Evolutionary conservation across 2,329 filamentous ascomycete genomes (phyloP), one percentile per base, ranked within the genome.

Genomic region (Talaromyces sp.): DNA sequence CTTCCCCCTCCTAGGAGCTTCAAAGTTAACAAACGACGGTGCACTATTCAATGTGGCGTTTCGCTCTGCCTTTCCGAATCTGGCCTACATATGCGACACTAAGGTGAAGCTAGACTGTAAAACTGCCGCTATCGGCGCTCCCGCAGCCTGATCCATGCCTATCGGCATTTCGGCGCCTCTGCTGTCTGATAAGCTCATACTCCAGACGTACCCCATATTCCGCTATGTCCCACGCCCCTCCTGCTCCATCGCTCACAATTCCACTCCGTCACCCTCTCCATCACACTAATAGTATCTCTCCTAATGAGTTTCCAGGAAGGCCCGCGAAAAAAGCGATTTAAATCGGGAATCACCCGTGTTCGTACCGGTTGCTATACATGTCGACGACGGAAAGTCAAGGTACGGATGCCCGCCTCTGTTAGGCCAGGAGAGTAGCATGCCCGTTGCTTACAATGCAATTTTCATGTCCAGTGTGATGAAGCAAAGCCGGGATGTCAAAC

Each of bases 311-410:
- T 50, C 21, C 56, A 58, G 21, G 27, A 35, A 10, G 32, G 21
- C 4, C 53, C 49, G 31, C 56, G 49, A 21, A 49, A 49, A 49
- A 58, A 58, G 10, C 56, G 56, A 9, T 41, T 58, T 49, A 58
- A 58, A 29, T 8, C 46, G 19, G 56, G 56, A 21, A 58, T 58
- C 24, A 58, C 56, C 21, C 56, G 56, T 53, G 56, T 58, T 35
- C 56, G 56, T 24, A 58, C 56, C 17, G 56, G 56, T 32, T 58
- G 56, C 21, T 58, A 58, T 53, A 58, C 56, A 21, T 58, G 56
- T 53, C 56, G 56, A 21, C 56, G 32, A 8, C 56, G 56, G 13
- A 58, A 58, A 29, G 56, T 58, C 24, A 58, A 58, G 56, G 56
- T 27, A 52, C 46, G 56, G 38, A 19, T 43, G 29, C 4, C 3